Evolutionary conservation across 2,329 filamentous ascomycete genomes (phyloP).

Genomic region (Ascochyta clinopodiicola): DNA sequence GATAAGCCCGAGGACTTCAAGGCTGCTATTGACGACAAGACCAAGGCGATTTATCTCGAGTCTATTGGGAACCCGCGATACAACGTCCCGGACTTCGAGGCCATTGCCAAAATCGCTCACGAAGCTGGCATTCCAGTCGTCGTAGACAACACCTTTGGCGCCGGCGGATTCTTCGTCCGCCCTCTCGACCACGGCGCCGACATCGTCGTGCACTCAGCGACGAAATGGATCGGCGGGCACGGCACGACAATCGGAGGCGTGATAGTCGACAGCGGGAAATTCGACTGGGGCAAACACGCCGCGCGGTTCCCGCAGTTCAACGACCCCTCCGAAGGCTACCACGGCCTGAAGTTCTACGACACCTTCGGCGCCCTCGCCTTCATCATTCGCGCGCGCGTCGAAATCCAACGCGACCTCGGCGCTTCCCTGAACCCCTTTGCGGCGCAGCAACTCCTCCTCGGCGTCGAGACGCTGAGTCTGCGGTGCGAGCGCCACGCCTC

Average conservation of each 20-base stretch:
- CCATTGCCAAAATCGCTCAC: constrained; percentile 81
- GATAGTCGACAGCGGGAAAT: constrained; percentile 86
- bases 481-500: constrained; percentile 84
- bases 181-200: constrained; percentile 92
- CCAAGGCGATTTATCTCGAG: constrained; percentile 86
- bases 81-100: constrained; percentile 90
- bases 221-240: constrained; percentile 92
- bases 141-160: constrained; percentile 93
- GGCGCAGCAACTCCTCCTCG: constrained; percentile 88
- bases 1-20: constrained; percentile 81
- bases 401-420: constrained; percentile 88
- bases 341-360: constrained; percentile 93
- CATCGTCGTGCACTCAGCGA: constrained; percentile 92
- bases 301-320: constrained; percentile 91
- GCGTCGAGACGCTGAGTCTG: constrained; percentile 87
- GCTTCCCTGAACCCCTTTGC: constrained; percentile 85
- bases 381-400: constrained; percentile 84
- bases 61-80: constrained; percentile 93
- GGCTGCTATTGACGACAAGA: constrained; percentile 86
- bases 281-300: constrained; percentile 87
- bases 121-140: constrained; percentile 65
- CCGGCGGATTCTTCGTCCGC: constrained; percentile 84
- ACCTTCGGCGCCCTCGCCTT: constrained; percentile 85
- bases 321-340: constrained; percentile 87
- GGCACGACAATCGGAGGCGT: constrained; percentile 90